Conservation (phyloP, 2,329 filamentous ascomycete species). For the Chrysosporium queenslandicum region DNA sequence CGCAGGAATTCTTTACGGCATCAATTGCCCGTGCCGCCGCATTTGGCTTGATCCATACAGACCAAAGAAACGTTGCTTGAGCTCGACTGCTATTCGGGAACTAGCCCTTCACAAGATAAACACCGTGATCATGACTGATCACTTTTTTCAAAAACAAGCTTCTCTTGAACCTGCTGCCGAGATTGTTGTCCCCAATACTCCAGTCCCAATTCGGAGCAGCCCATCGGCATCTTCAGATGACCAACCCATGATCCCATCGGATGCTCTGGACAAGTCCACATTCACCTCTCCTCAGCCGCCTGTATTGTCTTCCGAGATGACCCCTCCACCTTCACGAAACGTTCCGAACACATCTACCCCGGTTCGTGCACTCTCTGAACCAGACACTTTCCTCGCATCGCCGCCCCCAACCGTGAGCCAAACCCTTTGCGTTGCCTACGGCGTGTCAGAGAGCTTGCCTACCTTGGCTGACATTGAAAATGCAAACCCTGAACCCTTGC, state of each 20-base stretch:
- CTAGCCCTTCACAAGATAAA: not conserved
- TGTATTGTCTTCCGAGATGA: slow-evolving; percentile 45
- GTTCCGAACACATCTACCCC: slow-evolving; percentile 21
- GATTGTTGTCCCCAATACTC: slow-evolving; percentile 30
- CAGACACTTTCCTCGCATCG: slow-evolving; percentile 31
- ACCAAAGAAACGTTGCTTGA: not conserved
- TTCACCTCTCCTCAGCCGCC: slow-evolving; percentile 33
- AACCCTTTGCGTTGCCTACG: slow-evolving; percentile 34
- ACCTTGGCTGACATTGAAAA: slow-evolving; percentile 43
- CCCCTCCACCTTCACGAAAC: slow-evolving; percentile 48
- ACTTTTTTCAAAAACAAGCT: slow-evolving; percentile 18
- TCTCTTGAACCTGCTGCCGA: slow-evolving; percentile 33
- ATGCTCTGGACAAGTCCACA: slow-evolving; percentile 1
- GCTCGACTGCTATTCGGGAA: not conserved
- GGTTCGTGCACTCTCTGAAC: slow-evolving; percentile 35
- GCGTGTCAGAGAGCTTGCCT: slow-evolving; percentile 37
- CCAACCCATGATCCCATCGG: slow-evolving; percentile 19
- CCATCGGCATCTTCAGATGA: slow-evolving; percentile 32
- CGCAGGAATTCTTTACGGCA: not conserved
- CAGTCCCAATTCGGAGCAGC: slow-evolving; percentile 23
- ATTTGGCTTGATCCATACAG: not conserved
- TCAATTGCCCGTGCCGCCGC: not conserved
- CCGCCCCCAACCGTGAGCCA: slow-evolving; percentile 41
- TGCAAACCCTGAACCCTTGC: slow-evolving; percentile 44
- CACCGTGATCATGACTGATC: not conserved